Evolutionary conservation across 345 rosid genomes (phyloP).

Genomic region (Heritiera littoralis): DNA sequence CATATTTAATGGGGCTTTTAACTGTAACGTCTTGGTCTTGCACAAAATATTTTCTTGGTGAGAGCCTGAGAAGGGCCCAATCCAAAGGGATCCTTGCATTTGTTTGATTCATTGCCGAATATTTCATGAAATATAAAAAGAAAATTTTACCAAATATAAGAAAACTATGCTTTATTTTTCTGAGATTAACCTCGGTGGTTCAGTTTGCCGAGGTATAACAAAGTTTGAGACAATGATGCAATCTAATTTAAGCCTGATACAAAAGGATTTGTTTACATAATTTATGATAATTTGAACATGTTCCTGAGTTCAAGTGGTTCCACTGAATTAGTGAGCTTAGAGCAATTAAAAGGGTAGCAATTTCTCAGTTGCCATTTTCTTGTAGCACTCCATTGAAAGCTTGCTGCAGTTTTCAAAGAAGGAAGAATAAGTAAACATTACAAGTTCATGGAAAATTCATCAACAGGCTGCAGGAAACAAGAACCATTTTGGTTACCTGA

Average conservation of each 20-base stretch:
- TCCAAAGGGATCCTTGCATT: too few species aligned
- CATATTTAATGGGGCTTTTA: too few species aligned
- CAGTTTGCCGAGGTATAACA: not conserved
- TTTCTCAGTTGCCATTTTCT: constrained; percentile 37
- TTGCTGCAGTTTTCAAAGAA: constrained; percentile 40
- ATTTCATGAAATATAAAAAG: not conserved
- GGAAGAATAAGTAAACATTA: not conserved
- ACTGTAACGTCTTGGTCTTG: too few species aligned
- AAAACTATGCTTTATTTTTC: not conserved
- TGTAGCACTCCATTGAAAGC: constrained; percentile 33
- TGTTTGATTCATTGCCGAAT: not conserved
- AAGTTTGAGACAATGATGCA: not conserved
- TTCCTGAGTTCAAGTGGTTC: not conserved
- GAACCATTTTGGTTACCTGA: constrained; percentile 43
- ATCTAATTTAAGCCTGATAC: not conserved
- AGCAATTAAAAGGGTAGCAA: too few species aligned
- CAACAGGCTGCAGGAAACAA: not conserved
- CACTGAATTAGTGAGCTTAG: not conserved
- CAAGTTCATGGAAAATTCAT: not conserved
- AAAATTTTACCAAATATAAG: not conserved
- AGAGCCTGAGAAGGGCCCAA: too few species aligned
- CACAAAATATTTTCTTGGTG: too few species aligned
- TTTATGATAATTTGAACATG: not conserved
- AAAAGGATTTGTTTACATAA: not conserved
- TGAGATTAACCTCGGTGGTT: not conserved